Evolutionary conservation across 2,329 filamentous ascomycete species (phyloP).

Genomic region (Parafenestella ontariensis): DNA sequence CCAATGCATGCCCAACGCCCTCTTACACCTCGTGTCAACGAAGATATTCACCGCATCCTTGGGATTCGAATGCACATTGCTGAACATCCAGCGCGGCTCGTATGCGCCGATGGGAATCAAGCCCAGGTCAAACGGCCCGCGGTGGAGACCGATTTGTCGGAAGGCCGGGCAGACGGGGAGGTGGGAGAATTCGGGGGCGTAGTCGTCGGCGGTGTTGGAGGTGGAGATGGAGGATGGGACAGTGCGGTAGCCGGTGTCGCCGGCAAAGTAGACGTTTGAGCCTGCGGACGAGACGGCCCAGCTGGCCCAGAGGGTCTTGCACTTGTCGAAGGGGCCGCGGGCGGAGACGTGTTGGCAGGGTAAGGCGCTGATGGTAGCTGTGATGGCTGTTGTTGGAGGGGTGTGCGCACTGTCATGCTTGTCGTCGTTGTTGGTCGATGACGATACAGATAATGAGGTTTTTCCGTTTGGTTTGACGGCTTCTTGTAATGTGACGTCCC

Average conservation of each 20-base stretch:
- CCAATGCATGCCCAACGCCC: conserved; percentile 90
- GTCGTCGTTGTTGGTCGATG: conserved; percentile 9
- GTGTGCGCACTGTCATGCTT: too few species aligned
- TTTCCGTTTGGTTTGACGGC: conserved; percentile 1
- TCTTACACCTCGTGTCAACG: conserved; percentile 76
- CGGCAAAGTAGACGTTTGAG: conserved; percentile 83
- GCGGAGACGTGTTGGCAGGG: conserved; percentile 85
- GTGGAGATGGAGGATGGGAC: conserved; percentile 70
- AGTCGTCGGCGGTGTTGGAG: conserved; percentile 70
- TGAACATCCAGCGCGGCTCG: conserved; percentile 75
- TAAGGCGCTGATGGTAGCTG: conserved; percentile 76
- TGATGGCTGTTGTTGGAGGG: conserved; percentile 58
- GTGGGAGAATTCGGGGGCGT: conserved; percentile 66
- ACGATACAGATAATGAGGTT: conserved; percentile 5
- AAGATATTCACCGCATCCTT: conserved; percentile 91
- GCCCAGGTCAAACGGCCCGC: conserved; percentile 89
- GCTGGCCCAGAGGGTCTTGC: conserved; percentile 83
- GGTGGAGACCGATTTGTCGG: conserved; percentile 76
- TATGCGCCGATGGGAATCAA: conserved; percentile 95
- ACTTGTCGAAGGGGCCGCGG: conserved; percentile 71
- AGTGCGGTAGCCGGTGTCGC: conserved; percentile 88
- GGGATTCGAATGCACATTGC: conserved; percentile 83
- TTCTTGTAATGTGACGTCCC: conserved; percentile 68
- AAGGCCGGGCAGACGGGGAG: conserved; percentile 84
- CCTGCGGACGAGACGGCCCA: conserved; percentile 79